These are phyloP conservation scores for Orobanche coerulescens DNA, from an alignment of 257 asterid genomes.

Conservation along the genomic window DNA sequence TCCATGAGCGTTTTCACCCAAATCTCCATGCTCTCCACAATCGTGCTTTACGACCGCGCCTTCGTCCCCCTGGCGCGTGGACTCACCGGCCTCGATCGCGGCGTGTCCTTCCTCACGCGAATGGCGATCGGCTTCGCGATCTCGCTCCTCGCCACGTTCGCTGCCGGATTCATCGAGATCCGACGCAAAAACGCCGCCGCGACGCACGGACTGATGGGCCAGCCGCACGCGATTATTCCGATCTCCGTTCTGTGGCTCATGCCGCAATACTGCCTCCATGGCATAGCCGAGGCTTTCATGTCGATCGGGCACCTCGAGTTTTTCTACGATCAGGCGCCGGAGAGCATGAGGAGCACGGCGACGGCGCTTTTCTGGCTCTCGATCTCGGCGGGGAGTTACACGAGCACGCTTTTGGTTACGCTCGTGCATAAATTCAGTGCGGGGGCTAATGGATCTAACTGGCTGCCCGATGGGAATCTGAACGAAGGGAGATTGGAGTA, in stretches of 20 bases:
- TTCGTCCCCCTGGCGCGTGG: slow-evolving; percentile 53
- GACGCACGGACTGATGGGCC: slow-evolving; percentile 35
- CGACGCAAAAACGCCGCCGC: slow-evolving; percentile 47
- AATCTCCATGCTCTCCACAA: slow-evolving; percentile 54
- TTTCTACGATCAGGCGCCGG: slow-evolving; percentile 75
- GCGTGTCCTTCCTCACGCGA: slow-evolving; percentile 59
- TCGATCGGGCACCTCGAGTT: slow-evolving; percentile 76
- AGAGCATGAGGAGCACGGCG: slow-evolving; percentile 83
- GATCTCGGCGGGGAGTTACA: slow-evolving; percentile 65
- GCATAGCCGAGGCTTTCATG: slow-evolving; percentile 76
- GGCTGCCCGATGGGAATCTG: slow-evolving; percentile 70
- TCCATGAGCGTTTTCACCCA: slow-evolving; percentile 73
- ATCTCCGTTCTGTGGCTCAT: slow-evolving; percentile 63
- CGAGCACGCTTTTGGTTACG: slow-evolving; percentile 56
- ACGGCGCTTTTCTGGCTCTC: slow-evolving; percentile 71
- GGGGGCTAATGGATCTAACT: slow-evolving; percentile 49
- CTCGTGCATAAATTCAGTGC: slow-evolving; percentile 44
- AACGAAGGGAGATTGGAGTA: slow-evolving; percentile 70
- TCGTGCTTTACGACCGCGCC: slow-evolving; percentile 54
- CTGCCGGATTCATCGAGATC: slow-evolving; percentile 65
- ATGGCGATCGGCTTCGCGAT: slow-evolving; percentile 69
- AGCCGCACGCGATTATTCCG: slow-evolving; percentile 34
- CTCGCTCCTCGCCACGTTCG: slow-evolving; percentile 55
- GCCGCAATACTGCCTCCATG: slow-evolving; percentile 68
- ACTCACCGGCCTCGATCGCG: slow-evolving; percentile 66